phyloP scores from a whole-genome alignment of 2,329 filamentous ascomycete species.

The Paecilomyces formosus region DNA sequence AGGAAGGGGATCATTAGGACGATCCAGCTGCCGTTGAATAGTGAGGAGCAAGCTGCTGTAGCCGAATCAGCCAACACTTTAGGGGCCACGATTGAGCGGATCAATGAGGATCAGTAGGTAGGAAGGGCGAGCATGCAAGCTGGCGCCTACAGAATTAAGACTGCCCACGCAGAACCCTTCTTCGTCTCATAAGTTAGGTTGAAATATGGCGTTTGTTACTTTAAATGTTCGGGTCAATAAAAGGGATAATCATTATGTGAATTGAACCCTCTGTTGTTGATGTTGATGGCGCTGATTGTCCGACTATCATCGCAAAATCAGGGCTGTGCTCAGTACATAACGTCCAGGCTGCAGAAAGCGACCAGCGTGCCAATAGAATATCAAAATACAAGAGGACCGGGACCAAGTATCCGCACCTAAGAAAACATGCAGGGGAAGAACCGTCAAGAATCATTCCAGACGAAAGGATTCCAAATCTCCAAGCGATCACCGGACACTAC shows the following conservation, averaged over 20 bases:
- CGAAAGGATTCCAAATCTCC: not conserved
- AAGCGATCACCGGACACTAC: not conserved
- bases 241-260: too few species aligned
- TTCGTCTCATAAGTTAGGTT: too few species aligned
- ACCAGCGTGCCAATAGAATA: not conserved
- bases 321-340: not conserved
- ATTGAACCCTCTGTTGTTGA: too few species aligned
- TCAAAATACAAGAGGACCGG: not conserved
- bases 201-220: too few species aligned
- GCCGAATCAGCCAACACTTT: not conserved
- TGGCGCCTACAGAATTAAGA: not conserved
- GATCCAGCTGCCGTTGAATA: constrained; percentile 12
- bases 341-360: not conserved
- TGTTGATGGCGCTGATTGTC: too few species aligned
- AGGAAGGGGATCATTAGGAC: constrained; percentile 38
- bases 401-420: not conserved
- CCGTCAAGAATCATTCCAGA: not conserved
- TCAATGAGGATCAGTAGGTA: not conserved
- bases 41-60: constrained; percentile 8
- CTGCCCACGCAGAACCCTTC: too few species aligned
- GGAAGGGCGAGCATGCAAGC: not conserved
- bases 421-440: not conserved
- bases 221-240: too few species aligned
- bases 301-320: too few species aligned
- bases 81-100: not conserved